phyloP scores from a whole-genome alignment of 2,329 filamentous ascomycete species.

The Hymenotorrendiella dingleyae region DNA sequence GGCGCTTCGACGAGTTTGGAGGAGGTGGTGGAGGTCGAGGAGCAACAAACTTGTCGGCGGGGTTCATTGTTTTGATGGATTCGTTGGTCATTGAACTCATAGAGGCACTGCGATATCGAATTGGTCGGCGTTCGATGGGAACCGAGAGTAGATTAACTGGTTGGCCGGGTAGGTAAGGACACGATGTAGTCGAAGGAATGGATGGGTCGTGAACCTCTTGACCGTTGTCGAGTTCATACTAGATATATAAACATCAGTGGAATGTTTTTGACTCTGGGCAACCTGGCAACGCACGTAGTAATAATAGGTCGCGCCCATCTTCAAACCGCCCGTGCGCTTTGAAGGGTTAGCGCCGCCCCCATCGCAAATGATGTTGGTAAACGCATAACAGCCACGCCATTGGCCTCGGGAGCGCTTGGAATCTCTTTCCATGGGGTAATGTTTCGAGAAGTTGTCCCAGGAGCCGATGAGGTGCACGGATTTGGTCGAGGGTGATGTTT shows the following conservation, averaged over 20 bases:
- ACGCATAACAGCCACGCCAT: constrained; percentile 84
- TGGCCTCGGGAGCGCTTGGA: constrained; percentile 64
- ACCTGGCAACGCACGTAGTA: constrained; percentile 68
- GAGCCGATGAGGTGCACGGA: constrained; percentile 81
- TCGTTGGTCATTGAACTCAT: constrained; percentile 52
- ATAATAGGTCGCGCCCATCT: constrained; percentile 91
- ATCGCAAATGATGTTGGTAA: constrained; percentile 79
- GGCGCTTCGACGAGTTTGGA: constrained; percentile 36
- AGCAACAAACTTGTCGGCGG: constrained; percentile 67
- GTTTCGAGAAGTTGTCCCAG: constrained; percentile 86
- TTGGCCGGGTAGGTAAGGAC: constrained; percentile 84
- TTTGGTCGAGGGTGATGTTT: constrained; percentile 53
- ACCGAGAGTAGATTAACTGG: constrained; percentile 78
- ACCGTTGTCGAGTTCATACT: constrained; percentile 81
- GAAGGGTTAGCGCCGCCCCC: constrained; percentile 48
- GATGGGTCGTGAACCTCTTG: constrained; percentile 70
- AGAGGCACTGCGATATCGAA: constrained; percentile 58
- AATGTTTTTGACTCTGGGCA: constrained; percentile 27
- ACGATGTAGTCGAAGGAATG: constrained; percentile 68
- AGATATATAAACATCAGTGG: constrained; percentile 18
- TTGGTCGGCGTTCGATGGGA: constrained; percentile 58
- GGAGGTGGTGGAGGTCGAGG: constrained; percentile 53
- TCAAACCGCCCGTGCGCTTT: constrained; percentile 71
- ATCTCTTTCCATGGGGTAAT: constrained; percentile 79
- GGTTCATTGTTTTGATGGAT: constrained; percentile 70